These are phyloP conservation scores for Filosporella fistucella DNA, from an alignment of 495 filamentous ascomycete genomes.

Conservation along the genomic window DNA sequence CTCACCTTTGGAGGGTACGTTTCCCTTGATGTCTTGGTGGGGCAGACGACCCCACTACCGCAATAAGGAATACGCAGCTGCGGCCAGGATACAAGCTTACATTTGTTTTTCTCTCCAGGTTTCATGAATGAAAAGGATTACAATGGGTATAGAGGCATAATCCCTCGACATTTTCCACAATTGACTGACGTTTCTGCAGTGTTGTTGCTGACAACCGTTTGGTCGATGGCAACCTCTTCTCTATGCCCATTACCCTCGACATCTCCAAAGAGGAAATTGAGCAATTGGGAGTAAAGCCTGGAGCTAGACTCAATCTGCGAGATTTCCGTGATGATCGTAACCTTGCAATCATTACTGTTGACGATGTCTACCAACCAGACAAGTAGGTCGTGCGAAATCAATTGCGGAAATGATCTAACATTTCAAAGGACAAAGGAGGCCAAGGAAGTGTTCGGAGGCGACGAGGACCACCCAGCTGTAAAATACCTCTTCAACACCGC, in stretches of 20 bases:
- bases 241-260: slow-evolving; percentile 95
- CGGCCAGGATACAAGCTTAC: slow-evolving; percentile 5
- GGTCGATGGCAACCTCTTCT: slow-evolving; percentile 86
- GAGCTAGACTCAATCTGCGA: slow-evolving; percentile 77
- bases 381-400: slow-evolving; percentile 58
- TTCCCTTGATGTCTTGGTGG: slow-evolving; percentile 15
- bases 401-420: slow-evolving; percentile 26
- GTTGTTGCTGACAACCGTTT: slow-evolving; percentile 86
- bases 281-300: slow-evolving; percentile 66
- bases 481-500: slow-evolving; percentile 78
- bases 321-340: slow-evolving; percentile 96
- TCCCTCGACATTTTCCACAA: not conserved
- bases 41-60: slow-evolving; percentile 12
- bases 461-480: slow-evolving; percentile 85
- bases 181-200: slow-evolving; percentile 37
- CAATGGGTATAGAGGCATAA: slow-evolving; percentile 62
- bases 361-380: slow-evolving; percentile 93
- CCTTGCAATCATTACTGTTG: slow-evolving; percentile 90
- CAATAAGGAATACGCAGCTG: not conserved
- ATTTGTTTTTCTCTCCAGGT: slow-evolving; percentile 47
- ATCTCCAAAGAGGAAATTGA: slow-evolving; percentile 68
- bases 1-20: slow-evolving; percentile 90
- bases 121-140: slow-evolving; percentile 98
- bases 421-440: slow-evolving; percentile 72
- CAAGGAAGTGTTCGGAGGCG: slow-evolving; percentile 89